Evolutionary conservation across 768 basidiomycete species (phyloP), one percentile per base, ranked within the genome.

Genomic region (Pisolithus tinctorius): DNA sequence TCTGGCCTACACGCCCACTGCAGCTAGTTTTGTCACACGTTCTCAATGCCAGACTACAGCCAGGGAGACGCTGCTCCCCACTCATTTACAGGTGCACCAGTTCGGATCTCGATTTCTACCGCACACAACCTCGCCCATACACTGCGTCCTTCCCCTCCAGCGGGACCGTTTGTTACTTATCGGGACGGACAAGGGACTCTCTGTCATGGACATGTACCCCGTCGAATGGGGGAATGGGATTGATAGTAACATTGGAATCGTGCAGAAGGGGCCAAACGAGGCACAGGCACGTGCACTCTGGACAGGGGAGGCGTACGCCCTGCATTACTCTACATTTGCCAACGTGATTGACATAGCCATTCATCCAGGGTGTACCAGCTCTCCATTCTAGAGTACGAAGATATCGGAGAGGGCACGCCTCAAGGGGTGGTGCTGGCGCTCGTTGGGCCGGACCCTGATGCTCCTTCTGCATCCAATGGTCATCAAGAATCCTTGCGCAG

Each of bases 81-180:
- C 78, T 1, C 86, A 82, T 58, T 69, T 90, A 20, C 77, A 77
- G 55, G 65, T 92, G 45, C 83, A 84, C 59, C 79, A 87, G 39
- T 91, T 93, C 62, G 90, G 90, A 20, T 92, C 89, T 17, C 79
- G 89, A 14, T 93, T 93, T 63, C 72, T 93, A 31, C 89, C 90
- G 10, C 90, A 93, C 59, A 71, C 88, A 14, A 85, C 79, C 2
- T 74, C 79, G 0, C 87, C 78, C 30, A 92, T 93, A 53, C 80
- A 82, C 50, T 85, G 86, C 65, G 64, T 91, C 10, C 74, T 93
- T 30, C 88, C 90, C 7, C 61, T 93, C 20, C 70, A 80, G 37
- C 76, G 76, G 17, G 80, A 86, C 55, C 74, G 75, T 47, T 64
- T 88, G 37, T 50, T 93, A n/a, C 77, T 93, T 11, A 78, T 93